phyloP scores from a whole-genome alignment of 2,329 filamentous ascomycete species.

The Aspergillus chevalieri region DNA sequence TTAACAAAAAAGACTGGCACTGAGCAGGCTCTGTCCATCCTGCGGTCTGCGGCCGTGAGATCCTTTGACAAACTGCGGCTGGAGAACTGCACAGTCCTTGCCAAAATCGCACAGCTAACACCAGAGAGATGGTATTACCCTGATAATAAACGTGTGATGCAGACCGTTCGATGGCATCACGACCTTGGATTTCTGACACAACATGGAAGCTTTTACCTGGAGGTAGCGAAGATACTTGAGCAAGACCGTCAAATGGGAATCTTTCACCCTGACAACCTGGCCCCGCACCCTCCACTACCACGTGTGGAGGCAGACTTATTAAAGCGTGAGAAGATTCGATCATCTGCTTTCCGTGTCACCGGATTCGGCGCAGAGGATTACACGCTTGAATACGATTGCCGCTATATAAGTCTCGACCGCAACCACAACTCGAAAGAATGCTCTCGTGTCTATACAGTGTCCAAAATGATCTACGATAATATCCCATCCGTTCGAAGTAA shows the following conservation, averaged over 20 bases:
- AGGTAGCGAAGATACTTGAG: slow-evolving; percentile 32
- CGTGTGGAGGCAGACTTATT: slow-evolving; percentile 11
- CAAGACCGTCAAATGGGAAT: slow-evolving; percentile 24
- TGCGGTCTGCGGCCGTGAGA: slow-evolving; percentile 41
- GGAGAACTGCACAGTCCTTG: slow-evolving; percentile 32
- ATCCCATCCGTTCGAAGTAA: slow-evolving; percentile 1
- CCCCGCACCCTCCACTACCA: slow-evolving; percentile 1
- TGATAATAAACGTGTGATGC: slow-evolving; percentile 36
- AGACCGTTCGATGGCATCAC: slow-evolving; percentile 40
- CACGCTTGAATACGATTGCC: slow-evolving; percentile 22
- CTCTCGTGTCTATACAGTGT: slow-evolving; percentile 8
- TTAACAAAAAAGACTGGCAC: slow-evolving; percentile 27
- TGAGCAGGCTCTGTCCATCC: slow-evolving; percentile 22
- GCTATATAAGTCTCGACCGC: slow-evolving; percentile 29
- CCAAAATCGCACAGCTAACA: slow-evolving; percentile 36
- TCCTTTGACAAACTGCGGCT: slow-evolving; percentile 42
- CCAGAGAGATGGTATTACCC: slow-evolving; percentile 43
- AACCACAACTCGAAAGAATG: slow-evolving; percentile 2
- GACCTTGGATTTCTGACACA: slow-evolving; percentile 42
- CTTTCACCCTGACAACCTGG: slow-evolving; percentile 21
- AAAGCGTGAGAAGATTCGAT: slow-evolving; percentile 24
- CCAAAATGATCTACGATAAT: slow-evolving; percentile 10
- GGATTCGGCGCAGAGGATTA: slow-evolving; percentile 37
- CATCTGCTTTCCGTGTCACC: slow-evolving; percentile 25
- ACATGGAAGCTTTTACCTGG: slow-evolving; percentile 36